Evolutionary conservation across 768 basidiomycete species (phyloP).

Genomic region (Hydnomerulius pinastri): DNA sequence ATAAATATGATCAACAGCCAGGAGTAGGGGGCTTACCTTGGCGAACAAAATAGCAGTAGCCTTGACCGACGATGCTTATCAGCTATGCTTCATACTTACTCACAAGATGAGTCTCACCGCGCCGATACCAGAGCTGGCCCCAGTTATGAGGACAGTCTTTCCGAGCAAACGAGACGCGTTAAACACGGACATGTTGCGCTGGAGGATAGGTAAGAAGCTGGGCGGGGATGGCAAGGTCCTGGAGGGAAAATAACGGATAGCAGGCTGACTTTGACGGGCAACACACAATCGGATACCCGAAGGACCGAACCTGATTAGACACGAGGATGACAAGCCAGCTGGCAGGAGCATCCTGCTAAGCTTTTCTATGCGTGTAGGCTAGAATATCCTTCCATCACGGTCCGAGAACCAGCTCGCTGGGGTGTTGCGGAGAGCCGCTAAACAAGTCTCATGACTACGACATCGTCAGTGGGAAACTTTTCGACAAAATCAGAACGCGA

Average conservation of each 20-base stretch:
- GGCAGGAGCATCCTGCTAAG: background rate
- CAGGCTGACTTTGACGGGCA: background rate
- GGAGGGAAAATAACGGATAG: background rate
- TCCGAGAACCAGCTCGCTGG: background rate
- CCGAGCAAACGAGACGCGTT: constrained; percentile 77
- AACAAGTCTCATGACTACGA: constrained; percentile 11
- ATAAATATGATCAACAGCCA: background rate
- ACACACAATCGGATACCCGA: background rate
- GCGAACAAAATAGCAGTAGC: constrained; percentile 89
- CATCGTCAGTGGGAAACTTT: background rate
- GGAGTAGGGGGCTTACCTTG: constrained; percentile 47
- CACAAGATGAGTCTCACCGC: constrained; percentile 54
- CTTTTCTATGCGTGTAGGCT: no score
- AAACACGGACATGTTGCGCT: constrained; percentile 70
- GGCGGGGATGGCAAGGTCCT: background rate
- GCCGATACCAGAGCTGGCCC: constrained; percentile 89
- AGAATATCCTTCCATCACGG: background rate
- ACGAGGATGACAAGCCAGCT: constrained; percentile 3
- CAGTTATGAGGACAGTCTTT: constrained; percentile 87
- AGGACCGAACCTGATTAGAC: background rate
- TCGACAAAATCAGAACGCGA: background rate
- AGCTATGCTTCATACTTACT: background rate
- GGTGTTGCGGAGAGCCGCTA: constrained; percentile 9
- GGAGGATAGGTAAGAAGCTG: background rate
- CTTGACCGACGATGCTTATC: constrained; percentile 38